phyloP scores from a whole-genome alignment of 805 yeast genomes.

The Cephaloascus fragrans region DNA sequence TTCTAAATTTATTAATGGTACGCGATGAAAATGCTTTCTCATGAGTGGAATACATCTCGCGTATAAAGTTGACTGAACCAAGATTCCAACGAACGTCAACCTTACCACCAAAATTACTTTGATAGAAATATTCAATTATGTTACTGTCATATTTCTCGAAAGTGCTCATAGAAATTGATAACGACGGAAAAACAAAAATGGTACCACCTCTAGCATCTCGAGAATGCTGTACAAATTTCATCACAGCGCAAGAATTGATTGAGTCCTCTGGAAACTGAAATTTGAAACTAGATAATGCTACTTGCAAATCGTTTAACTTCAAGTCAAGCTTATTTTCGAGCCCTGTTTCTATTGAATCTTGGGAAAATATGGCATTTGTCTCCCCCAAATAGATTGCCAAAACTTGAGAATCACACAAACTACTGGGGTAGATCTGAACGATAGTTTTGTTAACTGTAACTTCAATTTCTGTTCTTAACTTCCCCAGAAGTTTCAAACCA shows the following conservation, averaged over 20 bases:
- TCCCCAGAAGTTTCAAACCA: constrained; percentile 11
- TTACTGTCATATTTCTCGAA: constrained; percentile 46
- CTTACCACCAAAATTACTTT: constrained; percentile 75
- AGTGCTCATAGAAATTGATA: constrained; percentile 66
- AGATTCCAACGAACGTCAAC: constrained; percentile 92
- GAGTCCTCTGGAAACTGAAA: constrained; percentile 40
- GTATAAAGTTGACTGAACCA: constrained; percentile 80
- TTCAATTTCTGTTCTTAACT: constrained; percentile 58
- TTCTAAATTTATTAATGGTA: constrained; percentile 18
- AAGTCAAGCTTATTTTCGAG: constrained; percentile 51
- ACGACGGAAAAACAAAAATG: constrained; percentile 71
- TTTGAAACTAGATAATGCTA: constrained; percentile 57
- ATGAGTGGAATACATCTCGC: constrained; percentile 90
- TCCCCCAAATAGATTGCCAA: constrained; percentile 51
- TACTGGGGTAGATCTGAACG: constrained; percentile 72
- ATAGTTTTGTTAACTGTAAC: constrained; percentile 47
- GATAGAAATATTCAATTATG: constrained; percentile 55
- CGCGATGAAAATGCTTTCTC: constrained; percentile 63
- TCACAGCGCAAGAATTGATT: constrained; percentile 34
- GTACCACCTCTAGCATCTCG: constrained; percentile 64
- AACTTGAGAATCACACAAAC: constrained; percentile 70
- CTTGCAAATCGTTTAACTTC: constrained; percentile 49
- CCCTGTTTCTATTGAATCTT: constrained; percentile 31
- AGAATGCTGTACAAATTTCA: constrained; percentile 47
- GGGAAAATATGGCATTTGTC: constrained; percentile 41